Base-by-base conservation (phyloP, 129 eudicot species). In the Escallonia rubra region DNA sequence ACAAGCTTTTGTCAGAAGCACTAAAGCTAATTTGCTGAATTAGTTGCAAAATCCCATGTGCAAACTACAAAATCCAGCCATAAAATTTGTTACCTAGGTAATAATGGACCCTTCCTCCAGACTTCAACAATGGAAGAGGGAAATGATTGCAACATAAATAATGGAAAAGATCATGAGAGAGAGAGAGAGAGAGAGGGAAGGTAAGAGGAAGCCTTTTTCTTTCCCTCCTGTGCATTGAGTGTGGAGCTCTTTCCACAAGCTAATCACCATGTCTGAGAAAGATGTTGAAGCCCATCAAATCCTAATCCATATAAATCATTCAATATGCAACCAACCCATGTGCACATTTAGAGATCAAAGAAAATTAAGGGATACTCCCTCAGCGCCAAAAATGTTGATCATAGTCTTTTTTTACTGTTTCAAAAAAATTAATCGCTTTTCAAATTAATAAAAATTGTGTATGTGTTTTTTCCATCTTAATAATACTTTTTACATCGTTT, bases 211-310 rank as follows among this genome's bases (percentile, higher is more conserved):
- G 52, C 34, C 34, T 1, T 23, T 23, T 23, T 23, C 34, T 63
- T 70, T 67, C 63, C 76, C 51, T 66, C 46, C 10, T 64, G 53
- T 63, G 42, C 41, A 43, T 59, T 50, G 11, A 50, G 55, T 50
- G 55, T 8, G 12, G 8, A 5, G 10, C 11, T 50, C 75, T 64
- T 78, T 81, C 91, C 78, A 85, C 87, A 70, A 67, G 68, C 71
- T 79, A 88, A 88, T 88, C 89, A 88, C 87, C 70, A 52, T 88
- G 96, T 85, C 89, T 77, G 75, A 82, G 87, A 88, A 88, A 85
- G 82, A 70, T 78, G 69, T 58, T 70, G 67, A 79, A 71, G 76
- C 55, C 75, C 72, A 72, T 68, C 75, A 56, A 73, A 67, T 50
- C 69, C 74, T 69, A 70, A 61, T 51, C 67, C 76, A 23, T 59